phyloP scores from a whole-genome alignment of 768 basidiomycete genomes.

The Suillus clintonianus region DNA sequence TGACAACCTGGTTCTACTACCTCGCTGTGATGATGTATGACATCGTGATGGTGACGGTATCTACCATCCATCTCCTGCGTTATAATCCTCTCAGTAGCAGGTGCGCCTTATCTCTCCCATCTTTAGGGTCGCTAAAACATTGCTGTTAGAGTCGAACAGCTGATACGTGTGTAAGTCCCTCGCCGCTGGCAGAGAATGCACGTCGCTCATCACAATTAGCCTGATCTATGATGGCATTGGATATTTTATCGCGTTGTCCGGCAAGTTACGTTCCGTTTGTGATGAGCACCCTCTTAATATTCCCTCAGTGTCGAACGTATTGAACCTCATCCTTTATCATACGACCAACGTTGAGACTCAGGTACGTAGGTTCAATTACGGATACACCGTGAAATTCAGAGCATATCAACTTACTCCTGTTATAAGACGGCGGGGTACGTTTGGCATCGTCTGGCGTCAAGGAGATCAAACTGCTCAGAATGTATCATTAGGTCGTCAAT shows the following conservation, averaged over 20 bases:
- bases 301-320: constrained; percentile 45
- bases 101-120: constrained; percentile 13
- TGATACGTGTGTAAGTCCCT: constrained; percentile 30
- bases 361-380: constrained; percentile 33
- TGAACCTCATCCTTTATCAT: constrained; percentile 54
- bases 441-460: background rate
- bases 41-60: constrained; percentile 48
- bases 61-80: constrained; percentile 51
- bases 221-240: constrained; percentile 70
- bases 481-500: constrained; percentile 46
- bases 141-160: constrained; percentile 22
- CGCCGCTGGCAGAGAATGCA: constrained; percentile 6
- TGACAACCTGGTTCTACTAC: constrained; percentile 59
- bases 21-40: constrained; percentile 61
- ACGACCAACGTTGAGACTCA: constrained; percentile 40
- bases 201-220: constrained; percentile 32
- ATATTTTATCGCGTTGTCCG: constrained; percentile 59
- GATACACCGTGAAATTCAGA: constrained; percentile 6
- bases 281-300: background rate
- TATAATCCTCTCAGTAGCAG: constrained; percentile 36
- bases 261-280: constrained; percentile 25
- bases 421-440: constrained; percentile 53
- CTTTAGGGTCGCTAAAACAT: constrained; percentile 9
- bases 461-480: background rate
- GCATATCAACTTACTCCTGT: constrained; percentile 1